phyloP scores from a whole-genome alignment of 2,329 filamentous ascomycete genomes.

The Cordyceps cicadae region DNA sequence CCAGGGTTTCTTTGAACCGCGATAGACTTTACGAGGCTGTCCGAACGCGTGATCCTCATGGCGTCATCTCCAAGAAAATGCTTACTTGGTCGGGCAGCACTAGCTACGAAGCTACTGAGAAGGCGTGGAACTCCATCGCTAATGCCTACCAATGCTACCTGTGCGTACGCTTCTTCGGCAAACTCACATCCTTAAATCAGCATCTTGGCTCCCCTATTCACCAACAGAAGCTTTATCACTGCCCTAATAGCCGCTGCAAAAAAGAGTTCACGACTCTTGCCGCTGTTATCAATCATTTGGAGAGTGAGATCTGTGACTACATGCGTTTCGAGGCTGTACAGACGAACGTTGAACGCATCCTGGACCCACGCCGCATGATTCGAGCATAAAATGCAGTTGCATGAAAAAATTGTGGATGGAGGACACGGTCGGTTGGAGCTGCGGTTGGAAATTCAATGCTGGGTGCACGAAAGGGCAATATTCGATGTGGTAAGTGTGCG shows the following conservation, averaged over 20 bases:
- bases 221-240: constrained; percentile 30
- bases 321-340: constrained; percentile 31
- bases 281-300: constrained; percentile 33
- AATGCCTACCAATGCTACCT: constrained; percentile 24
- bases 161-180: constrained; percentile 38
- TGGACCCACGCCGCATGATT: no score
- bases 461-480: no score
- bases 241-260: constrained; percentile 26
- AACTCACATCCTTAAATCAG: constrained; percentile 31
- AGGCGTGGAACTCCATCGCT: constrained; percentile 34
- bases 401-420: no score
- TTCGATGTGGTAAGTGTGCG: no score
- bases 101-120: constrained; percentile 29
- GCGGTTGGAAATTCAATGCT: no score
- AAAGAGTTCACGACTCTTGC: constrained; percentile 33
- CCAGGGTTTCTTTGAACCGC: constrained; percentile 38
- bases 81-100: constrained; percentile 28
- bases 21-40: constrained; percentile 39
- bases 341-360: constrained; percentile 17
- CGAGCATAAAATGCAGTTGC: no score
- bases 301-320: constrained; percentile 34
- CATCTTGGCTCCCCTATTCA: constrained; percentile 45
- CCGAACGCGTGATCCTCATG: constrained; percentile 35
- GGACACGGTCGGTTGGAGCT: no score
- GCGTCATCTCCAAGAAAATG: constrained; percentile 43